Evolutionary conservation across 2,329 filamentous ascomycete species (phyloP).

Genomic region (Beauveria sp.): DNA sequence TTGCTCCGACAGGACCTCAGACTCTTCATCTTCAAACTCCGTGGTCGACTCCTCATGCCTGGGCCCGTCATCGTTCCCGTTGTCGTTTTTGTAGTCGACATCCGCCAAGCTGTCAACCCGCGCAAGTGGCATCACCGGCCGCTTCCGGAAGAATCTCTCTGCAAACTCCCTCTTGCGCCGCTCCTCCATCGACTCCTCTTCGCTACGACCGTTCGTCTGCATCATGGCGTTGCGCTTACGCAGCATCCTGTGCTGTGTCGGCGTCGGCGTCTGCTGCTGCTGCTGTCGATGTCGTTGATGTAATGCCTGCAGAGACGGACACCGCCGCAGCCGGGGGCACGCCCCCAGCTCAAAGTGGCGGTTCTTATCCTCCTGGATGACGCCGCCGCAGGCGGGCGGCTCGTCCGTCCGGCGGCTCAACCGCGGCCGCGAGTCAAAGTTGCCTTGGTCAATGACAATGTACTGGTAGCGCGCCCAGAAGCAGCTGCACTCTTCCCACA

Average conservation of each 20-base stretch:
- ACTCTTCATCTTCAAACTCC: neutral
- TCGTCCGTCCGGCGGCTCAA: neutral
- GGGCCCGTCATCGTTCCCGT: neutral
- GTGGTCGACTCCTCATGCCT: neutral
- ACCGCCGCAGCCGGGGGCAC: neutral
- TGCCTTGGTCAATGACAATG: conserved; percentile 5
- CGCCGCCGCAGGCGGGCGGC: neutral
- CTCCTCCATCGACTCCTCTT: neutral
- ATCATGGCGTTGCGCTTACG: neutral
- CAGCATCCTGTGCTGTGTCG: neutral
- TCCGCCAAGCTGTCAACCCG: neutral
- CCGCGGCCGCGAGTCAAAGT: neutral
- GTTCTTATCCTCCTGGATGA: neutral
- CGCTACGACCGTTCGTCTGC: neutral
- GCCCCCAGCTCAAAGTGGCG: neutral
- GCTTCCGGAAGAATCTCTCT: neutral
- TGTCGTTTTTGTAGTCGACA: neutral
- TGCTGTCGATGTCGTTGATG: no score
- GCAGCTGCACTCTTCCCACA: conserved; percentile 3
- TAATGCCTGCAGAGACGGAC: neutral
- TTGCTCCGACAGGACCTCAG: neutral
- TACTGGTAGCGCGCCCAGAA: conserved; percentile 7
- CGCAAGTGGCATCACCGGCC: neutral
- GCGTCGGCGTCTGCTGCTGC: neutral
- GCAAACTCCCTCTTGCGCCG: neutral